phyloP scores from a whole-genome alignment of 129 eudicot genomes.

The carrot (Daucus carota) region DNA sequence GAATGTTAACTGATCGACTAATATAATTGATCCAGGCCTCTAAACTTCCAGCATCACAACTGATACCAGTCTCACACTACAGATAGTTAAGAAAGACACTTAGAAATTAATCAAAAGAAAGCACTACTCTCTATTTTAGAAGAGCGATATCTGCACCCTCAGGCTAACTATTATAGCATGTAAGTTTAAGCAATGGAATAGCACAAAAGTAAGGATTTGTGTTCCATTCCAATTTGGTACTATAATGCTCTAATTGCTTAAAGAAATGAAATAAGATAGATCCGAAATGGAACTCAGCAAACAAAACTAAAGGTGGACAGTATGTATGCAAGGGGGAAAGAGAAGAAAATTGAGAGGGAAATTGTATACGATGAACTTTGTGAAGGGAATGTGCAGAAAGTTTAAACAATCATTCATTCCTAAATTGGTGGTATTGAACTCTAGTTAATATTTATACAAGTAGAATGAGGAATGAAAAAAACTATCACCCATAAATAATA shows the following conservation, averaged over 20 bases:
- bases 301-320: not conserved
- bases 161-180: not conserved
- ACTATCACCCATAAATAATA: not conserved
- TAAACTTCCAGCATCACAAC: not conserved
- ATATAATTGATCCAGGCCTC: not conserved
- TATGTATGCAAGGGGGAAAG: not conserved
- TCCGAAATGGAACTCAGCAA: not conserved
- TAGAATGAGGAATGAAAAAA: not conserved
- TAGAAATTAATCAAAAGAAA: not conserved
- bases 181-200: not conserved
- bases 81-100: not conserved
- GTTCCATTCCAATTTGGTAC: not conserved
- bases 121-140: not conserved
- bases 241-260: not conserved
- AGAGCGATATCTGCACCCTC: not conserved
- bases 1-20: no score
- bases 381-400: not conserved
- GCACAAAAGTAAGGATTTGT: not conserved
- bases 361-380: not conserved
- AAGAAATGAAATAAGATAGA: not conserved
- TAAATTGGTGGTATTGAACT: not conserved
- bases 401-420: not conserved
- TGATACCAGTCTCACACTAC: not conserved
- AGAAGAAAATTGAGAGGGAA: not conserved
- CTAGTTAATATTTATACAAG: not conserved